These are phyloP conservation scores for Casuarina cunninghamiana DNA, from an alignment of 306 rosid species.

Conservation along the genomic window DNA sequence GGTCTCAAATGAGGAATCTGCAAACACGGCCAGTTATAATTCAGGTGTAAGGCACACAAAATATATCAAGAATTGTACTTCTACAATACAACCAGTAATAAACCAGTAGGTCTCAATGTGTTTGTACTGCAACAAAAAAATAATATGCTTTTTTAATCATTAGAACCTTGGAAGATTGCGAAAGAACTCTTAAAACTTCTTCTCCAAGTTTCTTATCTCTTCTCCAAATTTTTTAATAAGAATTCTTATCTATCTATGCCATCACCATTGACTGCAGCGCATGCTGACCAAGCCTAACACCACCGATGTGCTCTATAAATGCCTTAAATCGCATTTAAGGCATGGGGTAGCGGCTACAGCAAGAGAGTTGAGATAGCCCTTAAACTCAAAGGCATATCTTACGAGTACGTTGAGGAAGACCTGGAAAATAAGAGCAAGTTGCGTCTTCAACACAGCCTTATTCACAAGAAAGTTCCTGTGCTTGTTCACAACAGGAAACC, in stretches of 20 bases:
- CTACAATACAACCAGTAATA: background rate
- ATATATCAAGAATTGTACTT: background rate
- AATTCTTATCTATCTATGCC: background rate
- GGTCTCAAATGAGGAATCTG: slow-evolving; percentile 89
- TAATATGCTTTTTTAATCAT: background rate
- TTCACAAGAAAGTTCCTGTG: slow-evolving; percentile 38
- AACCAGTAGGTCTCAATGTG: too few relatives aligned
- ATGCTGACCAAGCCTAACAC: background rate
- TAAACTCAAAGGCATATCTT: slow-evolving; percentile 43
- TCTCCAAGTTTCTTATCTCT: background rate
- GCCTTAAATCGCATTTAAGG: slow-evolving; percentile 9
- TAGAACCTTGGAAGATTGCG: background rate
- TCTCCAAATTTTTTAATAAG: too few relatives aligned
- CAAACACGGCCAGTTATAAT: slow-evolving; percentile 1
- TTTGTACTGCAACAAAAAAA: background rate
- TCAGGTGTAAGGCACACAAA: background rate
- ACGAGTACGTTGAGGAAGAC: slow-evolving; percentile 41
- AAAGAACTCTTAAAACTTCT: background rate
- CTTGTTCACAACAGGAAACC: slow-evolving; percentile 42
- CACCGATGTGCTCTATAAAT: background rate
- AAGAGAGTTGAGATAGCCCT: slow-evolving; percentile 39
- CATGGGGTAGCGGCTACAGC: slow-evolving; percentile 27
- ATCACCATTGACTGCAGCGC: background rate
- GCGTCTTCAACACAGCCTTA: slow-evolving; percentile 39
- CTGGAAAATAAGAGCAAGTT: slow-evolving; percentile 37